Conservation (phyloP, 805 yeast genomes). For the Dipodascus albidus region DNA sequence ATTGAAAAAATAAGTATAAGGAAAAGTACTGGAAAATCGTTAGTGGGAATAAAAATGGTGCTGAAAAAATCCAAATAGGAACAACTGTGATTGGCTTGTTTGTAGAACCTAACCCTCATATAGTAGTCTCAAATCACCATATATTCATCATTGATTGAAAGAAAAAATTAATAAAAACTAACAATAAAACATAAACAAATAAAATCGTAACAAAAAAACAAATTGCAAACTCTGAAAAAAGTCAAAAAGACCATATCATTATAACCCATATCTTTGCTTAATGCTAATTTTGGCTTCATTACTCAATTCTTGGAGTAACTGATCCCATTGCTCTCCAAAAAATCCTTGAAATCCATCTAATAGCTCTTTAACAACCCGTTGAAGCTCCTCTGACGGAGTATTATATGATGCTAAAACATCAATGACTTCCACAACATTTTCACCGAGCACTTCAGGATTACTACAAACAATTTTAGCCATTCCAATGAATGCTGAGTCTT, state of each 20-base stretch:
- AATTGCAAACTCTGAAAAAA: background rate
- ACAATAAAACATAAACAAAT: background rate
- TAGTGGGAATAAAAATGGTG: slow-evolving; percentile 1
- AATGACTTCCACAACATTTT: background rate
- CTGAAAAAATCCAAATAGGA: background rate
- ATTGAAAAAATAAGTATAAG: background rate
- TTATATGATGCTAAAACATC: background rate
- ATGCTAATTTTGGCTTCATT: background rate
- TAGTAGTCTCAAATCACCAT: background rate
- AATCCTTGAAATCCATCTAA: slow-evolving; percentile 11
- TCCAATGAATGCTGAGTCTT: slow-evolving; percentile 78
- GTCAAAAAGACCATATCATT: background rate
- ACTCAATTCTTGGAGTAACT: background rate
- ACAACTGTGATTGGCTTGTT: background rate
- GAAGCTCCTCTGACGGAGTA: background rate
- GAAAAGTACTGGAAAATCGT: background rate
- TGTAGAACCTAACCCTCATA: background rate
- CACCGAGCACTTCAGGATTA: slow-evolving; percentile 51
- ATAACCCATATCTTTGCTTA: slow-evolving; percentile 1
- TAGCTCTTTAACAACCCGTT: background rate
- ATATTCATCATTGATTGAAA: background rate
- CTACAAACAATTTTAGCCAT: slow-evolving; percentile 55
- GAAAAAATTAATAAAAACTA: background rate
- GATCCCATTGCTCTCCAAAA: background rate
- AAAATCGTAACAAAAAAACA: background rate